Percentiles rank a stretch among this genome's conserved stretches.
Conservation (phyloP, 306 rosid genomes). For the Quillaja saponaria region DNA sequence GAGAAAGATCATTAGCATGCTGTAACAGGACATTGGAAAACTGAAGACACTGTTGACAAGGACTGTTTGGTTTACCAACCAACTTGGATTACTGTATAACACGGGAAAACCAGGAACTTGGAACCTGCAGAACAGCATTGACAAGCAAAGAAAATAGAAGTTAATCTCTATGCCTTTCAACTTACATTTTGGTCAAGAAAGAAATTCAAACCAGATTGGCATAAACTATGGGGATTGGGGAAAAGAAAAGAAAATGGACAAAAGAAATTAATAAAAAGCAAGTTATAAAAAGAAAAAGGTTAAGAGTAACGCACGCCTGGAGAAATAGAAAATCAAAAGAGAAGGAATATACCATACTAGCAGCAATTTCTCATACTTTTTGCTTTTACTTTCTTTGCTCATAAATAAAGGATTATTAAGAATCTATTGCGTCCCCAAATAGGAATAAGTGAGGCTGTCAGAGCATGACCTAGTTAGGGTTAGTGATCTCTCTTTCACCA, state of each 20-base stretch:
- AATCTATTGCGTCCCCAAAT: constrained; percentile 48
- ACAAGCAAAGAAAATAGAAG: background rate
- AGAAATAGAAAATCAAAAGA: constrained; percentile 30
- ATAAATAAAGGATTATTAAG: background rate
- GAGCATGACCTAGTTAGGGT: constrained; percentile 98
- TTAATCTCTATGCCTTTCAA: background rate
- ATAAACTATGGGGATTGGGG: background rate
- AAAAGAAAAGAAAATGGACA: background rate
- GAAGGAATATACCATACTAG: constrained; percentile 31
- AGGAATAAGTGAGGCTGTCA: constrained; percentile 99
- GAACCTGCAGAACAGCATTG: background rate
- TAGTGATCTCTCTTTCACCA: constrained; percentile 21
- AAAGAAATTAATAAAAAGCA: no score
- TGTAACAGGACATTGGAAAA: no score
- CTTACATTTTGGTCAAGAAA: background rate
- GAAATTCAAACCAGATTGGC: background rate
- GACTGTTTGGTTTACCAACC: no score
- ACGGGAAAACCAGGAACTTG: background rate
- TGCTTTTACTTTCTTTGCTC: constrained; percentile 10
- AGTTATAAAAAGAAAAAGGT: background rate
- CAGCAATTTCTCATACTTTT: constrained; percentile 29
- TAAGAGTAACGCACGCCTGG: constrained; percentile 49
- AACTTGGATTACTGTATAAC: no score
- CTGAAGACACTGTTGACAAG: no score
- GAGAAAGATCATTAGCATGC: no score